Base-by-base conservation (phyloP, 768 basidiomycete species). In the Pholiota microspora region DNA sequence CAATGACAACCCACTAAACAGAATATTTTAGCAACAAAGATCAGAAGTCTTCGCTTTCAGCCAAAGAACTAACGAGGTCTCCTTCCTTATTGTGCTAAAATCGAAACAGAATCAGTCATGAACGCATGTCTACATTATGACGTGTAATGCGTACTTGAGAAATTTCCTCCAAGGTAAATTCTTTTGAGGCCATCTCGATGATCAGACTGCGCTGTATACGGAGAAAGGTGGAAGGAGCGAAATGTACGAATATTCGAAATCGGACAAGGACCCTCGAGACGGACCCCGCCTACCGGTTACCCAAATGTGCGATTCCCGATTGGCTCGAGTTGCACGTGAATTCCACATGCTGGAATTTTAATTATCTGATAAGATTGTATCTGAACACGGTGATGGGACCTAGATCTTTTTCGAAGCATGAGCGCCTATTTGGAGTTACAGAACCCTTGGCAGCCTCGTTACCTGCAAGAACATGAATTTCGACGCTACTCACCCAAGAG, bases 31-130 rank as follows among this genome's bases (percentile, higher is more conserved):
- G n/a, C n/a, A n/a, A n/a, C n/a, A n/a, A n/a, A n/a, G n/a, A n/a
- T n/a, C n/a, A n/a, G n/a, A n/a, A n/a, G n/a, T n/a, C n/a, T n/a
- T n/a, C n/a, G n/a, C n/a, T n/a, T n/a, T n/a, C n/a, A n/a, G n/a
- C n/a, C n/a, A n/a, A n/a, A n/a, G n/a, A n/a, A 73, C 82, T 65
- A 57, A 88, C 90, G 60, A 97, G 69, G 69, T 95, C 86, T 45
- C 88, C 91, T 62, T 86, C 83, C 64, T 82, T 86, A 77, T 94
- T 92, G 71, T 97, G 94, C 94, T 97, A 58, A 48, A 44, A 47
- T 47, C 38, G 28, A 34, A 49, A 27, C 45, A 49, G 46, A 38
- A 31, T 29, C 35, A 23, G 27, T 36, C 49, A 45, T 23, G 45
- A 34, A 7, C 27, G 44, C 35, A 49, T 4, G 7, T 13, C 24